Percentiles rank a stretch among this genome's conserved stretches.
phyloP scores from a whole-genome alignment of 768 basidiomycete genomes.

The Mycena indigotica region DNA sequence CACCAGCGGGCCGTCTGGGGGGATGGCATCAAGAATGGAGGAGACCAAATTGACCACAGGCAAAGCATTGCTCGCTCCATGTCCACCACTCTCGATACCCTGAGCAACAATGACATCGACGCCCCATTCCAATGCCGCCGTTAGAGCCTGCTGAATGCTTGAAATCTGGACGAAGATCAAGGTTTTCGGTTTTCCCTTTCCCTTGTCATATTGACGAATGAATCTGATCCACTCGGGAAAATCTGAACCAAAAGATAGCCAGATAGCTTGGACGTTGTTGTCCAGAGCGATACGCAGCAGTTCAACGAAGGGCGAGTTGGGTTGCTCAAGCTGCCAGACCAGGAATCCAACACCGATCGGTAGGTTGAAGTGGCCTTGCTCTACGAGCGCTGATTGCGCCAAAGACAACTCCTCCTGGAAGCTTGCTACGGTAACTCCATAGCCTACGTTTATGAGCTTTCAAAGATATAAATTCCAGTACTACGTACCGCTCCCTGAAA shows the following conservation, averaged over 20 bases:
- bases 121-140: conserved; percentile 67
- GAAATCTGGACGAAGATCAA: conserved; percentile 68
- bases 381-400: conserved; percentile 47
- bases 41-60: conserved; percentile 65
- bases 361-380: conserved; percentile 23
- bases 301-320: conserved; percentile 38
- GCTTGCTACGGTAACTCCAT: conserved; percentile 40
- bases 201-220: conserved; percentile 57
- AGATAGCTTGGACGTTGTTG: conserved; percentile 62
- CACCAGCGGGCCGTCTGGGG: conserved; percentile 50
- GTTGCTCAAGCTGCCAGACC: conserved; percentile 67
- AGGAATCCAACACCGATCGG: conserved; percentile 59
- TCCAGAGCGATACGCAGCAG: conserved; percentile 55
- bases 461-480: conserved; percentile 9
- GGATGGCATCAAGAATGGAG: conserved; percentile 48
- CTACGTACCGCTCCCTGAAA: conserved; percentile 51
- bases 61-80: conserved; percentile 59
- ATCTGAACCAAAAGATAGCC: conserved; percentile 72
- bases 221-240: conserved; percentile 61
- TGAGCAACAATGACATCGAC: conserved; percentile 78
- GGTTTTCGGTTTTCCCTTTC: conserved; percentile 43
- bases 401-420: conserved; percentile 54
- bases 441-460: conserved; percentile 43
- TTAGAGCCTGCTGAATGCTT: conserved; percentile 57
- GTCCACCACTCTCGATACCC: conserved; percentile 83